Evolutionary conservation across 768 basidiomycete species (phyloP).

Genomic region (Tulasnella sp.): DNA sequence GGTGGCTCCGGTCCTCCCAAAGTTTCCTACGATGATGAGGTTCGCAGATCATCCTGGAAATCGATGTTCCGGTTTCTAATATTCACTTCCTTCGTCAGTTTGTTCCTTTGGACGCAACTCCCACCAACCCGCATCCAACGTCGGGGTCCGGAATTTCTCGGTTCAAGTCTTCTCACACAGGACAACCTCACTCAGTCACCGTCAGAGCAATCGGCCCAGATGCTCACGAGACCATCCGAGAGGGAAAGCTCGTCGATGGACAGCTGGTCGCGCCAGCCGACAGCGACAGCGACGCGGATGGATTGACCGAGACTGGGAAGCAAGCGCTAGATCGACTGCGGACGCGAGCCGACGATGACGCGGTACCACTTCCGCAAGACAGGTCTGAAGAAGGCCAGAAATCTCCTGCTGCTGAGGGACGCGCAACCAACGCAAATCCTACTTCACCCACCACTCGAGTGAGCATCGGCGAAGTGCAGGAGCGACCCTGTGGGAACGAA

Average conservation of each 20-base stretch:
- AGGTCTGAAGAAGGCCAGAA: not conserved
- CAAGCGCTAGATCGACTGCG: conserved; percentile 1
- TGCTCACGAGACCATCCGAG: conserved; percentile 7
- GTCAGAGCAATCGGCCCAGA: conserved; percentile 20
- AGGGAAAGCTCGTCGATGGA: conserved; percentile 22
- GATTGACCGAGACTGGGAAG: conserved; percentile 12
- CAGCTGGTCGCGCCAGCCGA: conserved; percentile 21
- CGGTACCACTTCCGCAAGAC: not conserved
- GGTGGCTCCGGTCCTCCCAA: not conserved
- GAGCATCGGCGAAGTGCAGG: not conserved
- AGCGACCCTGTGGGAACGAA: not conserved
- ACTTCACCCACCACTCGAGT: not conserved
- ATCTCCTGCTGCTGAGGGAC: not conserved
- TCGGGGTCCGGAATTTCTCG: not conserved
- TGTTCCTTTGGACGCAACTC: conserved; percentile 18
- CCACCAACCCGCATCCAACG: not conserved
- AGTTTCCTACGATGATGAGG: not conserved
- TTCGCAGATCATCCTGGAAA: not conserved
- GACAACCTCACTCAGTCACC: conserved; percentile 12
- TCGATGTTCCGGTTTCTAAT: not conserved
- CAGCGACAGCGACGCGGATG: conserved; percentile 22
- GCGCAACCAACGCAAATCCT: not conserved
- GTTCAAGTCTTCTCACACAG: not conserved
- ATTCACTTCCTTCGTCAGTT: not conserved
- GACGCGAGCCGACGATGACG: not conserved